Evolutionary conservation across 257 asterid genomes (phyloP), one percentile per base, ranked within the genome.

Genomic region (Forsythia viridissima): DNA sequence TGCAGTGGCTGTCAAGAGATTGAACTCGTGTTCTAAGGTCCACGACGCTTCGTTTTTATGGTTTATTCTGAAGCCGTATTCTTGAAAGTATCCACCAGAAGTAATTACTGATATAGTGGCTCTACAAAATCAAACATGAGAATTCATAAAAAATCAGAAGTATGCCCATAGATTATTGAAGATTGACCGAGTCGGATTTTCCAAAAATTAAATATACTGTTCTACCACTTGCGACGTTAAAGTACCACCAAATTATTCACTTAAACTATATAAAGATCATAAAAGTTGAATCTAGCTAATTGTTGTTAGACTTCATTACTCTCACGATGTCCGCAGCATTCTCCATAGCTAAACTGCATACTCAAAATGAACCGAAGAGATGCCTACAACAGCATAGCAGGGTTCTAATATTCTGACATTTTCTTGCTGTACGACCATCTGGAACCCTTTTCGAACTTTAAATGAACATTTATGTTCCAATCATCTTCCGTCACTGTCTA

Each of bases 21-120:
- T 94, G 61, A 82, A 84, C 83, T 93, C 95, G 34, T 91, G 88
- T 80, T 93, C 97, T 83, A 93, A 80, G 10, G 85, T 88, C 99
- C 99, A 94, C 1, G 90, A 80, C 70, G 91, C 88, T 84, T 89
- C 94, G 72, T 91, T 86, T 80, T 85, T 94, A 83, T 87, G 90
- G 89, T 90, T 91, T 79, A 93, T 71, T 52, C 88, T 82, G 65
- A 86, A 84, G 72, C 87, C 66, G 74, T 91, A 94, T 82, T 90
- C 97, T 87, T 90, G 91, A 76, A 88, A 93, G 82, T 88, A 85
- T 68, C 98, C 99, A 4, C 79, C 81, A 18, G 73, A 88, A 44
- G 93, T 87, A 68, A 93, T 81, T 76, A 91, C 77, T 21, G 98
- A 87, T 80, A 93, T 85, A 36, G 91, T 90, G 67, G 97, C 96